phyloP scores from a whole-genome alignment of 1,284 basidiomycete genomes.

The Trametes pubescens region DNA sequence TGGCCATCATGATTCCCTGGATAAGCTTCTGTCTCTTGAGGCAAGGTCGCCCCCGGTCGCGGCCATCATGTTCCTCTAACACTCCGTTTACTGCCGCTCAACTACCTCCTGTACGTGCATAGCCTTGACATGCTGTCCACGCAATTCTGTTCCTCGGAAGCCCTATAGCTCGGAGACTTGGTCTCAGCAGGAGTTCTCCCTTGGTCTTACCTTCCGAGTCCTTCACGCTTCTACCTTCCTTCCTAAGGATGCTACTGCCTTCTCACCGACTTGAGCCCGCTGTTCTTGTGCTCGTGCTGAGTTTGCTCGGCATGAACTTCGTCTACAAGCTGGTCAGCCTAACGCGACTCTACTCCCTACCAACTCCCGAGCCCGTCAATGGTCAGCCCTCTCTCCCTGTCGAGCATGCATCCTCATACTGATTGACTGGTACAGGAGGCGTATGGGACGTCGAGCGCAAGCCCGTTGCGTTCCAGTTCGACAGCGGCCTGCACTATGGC shows the following conservation, averaged over 20 bases:
- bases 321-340: conserved; percentile 26
- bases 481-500: conserved; percentile 30
- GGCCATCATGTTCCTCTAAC: too few species aligned
- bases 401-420: not conserved
- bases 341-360: conserved; percentile 7
- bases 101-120: too few species aligned
- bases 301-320: conserved; percentile 21
- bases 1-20: too few species aligned
- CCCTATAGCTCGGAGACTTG: not conserved
- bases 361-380: conserved; percentile 10
- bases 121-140: not conserved
- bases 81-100: too few species aligned
- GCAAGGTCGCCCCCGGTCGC: too few species aligned
- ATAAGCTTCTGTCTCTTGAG: too few species aligned
- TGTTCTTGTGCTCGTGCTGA: not conserved
- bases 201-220: not conserved
- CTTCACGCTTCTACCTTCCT: conserved; percentile 1
- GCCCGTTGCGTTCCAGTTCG: conserved; percentile 32
- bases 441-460: conserved; percentile 30
- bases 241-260: not conserved
- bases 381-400: not conserved
- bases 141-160: not conserved
- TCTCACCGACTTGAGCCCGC: not conserved
- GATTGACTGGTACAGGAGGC: conserved; percentile 13
- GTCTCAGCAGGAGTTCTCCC: too few species aligned